These are phyloP conservation scores for Croton laevigatus DNA, from an alignment of 441 rosid genomes.

Conservation along the genomic window DNA sequence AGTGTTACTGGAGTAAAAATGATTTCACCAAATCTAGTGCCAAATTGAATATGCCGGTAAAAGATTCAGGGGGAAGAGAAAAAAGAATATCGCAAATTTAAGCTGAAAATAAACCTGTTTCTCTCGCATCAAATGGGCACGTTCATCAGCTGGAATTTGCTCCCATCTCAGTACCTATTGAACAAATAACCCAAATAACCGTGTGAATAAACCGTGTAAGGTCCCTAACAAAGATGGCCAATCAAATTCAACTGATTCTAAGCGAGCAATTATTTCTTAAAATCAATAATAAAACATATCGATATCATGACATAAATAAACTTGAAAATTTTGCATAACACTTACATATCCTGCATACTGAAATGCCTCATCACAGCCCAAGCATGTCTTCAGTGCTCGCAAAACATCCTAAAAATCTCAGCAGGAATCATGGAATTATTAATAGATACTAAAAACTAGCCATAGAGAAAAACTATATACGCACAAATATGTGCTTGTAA, in stretches of 20 bases:
- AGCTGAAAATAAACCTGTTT: conserved; percentile 59
- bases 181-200: conserved; percentile 2
- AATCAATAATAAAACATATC: background rate
- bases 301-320: background rate
- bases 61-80: background rate
- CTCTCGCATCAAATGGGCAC: conserved; percentile 84
- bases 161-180: conserved; percentile 82
- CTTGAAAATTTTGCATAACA: conserved; percentile 10
- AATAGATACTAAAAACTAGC: conserved; percentile 5
- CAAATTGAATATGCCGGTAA: background rate
- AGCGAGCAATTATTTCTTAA: background rate
- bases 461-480: background rate
- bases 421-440: conserved; percentile 16
- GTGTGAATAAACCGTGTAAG: conserved; percentile 3
- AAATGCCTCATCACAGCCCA: conserved; percentile 68
- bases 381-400: conserved; percentile 58
- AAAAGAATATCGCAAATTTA: conserved; percentile 1
- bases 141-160: conserved; percentile 81
- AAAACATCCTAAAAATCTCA: conserved; percentile 67
- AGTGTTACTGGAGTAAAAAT: too few species aligned
- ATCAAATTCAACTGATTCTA: background rate
- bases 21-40: background rate
- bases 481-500: background rate
- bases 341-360: conserved; percentile 91
- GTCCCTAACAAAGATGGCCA: background rate